Base-by-base conservation (phyloP, 1,284 basidiomycete species). In the Ceratobasidium sp. region DNA sequence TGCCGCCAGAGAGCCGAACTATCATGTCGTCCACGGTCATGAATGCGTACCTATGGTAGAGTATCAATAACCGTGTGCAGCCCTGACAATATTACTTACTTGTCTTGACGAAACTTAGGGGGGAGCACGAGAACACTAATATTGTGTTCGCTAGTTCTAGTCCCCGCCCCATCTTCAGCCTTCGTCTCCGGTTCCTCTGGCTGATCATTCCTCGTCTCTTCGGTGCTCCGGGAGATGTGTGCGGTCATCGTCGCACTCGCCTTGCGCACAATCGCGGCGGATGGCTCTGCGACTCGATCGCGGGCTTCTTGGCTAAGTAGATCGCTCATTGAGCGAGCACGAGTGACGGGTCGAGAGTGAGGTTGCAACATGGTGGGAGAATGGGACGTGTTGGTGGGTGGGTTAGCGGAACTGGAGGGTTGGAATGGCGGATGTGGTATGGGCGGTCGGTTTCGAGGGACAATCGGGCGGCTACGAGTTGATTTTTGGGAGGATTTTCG, bases 281-380 rank as follows among this genome's bases (percentile, higher is more conserved):
- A 77, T 15, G 75, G 46, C 44, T 69, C 75, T 9, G 75, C 28
- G 3, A 77, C 55, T n/a, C 58, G 86, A 81, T 91, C 89, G 71
- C 85, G 86, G 78, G 88, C 88, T 15, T 86, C 86, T 63, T 77
- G 75, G 28, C 75, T 77, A 13, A 90, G 85, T 39, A 91, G 83
- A 82, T 93, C 90, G 55, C 89, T 89, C 44, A 88, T 90, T 23
- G 91, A 90, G 33, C 88, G 88, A 15, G 88, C 87, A 56, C 89
- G 88, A 20, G 87, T 88, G 5, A 46, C 49, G 3, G 91, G 89
- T 51, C 85, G 86, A n/a, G 42, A 69, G 42, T 80, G 80, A 9
- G 75, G 51, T 6, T 58, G 63, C 20, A 77, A 44, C 1, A 44
- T 20, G 9, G 66, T 68, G 2, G 75, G 75, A 18, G 75, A 77